A percentile compares a stretch with the other conserved stretches of the same genome.
These are phyloP conservation scores for Cichorium intybus DNA, from an alignment of 140 eudicot species.

Conservation along the genomic window DNA sequence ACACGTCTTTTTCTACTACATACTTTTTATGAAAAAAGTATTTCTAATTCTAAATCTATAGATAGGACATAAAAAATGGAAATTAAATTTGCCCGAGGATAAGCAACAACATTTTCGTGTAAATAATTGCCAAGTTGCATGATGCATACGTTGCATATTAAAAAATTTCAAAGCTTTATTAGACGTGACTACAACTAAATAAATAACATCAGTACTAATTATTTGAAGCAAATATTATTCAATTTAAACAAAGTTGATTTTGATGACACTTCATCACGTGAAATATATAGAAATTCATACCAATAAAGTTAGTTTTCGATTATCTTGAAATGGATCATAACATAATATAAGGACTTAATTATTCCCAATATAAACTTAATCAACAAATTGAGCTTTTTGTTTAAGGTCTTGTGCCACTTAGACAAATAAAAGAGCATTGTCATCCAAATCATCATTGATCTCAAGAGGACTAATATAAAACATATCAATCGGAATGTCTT, in stretches of 20 bases:
- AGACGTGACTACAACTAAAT: constrained; percentile 31
- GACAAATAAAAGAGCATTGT: too few relatives aligned
- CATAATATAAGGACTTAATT: neutral
- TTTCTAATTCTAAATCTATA: neutral
- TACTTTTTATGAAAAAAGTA: neutral
- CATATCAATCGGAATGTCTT: too few relatives aligned
- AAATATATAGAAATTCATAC: constrained; percentile 10
- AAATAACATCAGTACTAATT: neutral
- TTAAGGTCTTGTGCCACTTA: too few relatives aligned
- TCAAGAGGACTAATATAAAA: too few relatives aligned
- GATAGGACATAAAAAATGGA: neutral
- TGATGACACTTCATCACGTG: constrained; percentile 25
- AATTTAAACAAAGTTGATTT: neutral
- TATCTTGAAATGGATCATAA: neutral
- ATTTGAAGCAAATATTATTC: neutral
- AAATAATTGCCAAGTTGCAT: constrained; percentile 27
- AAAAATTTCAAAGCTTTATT: neutral
- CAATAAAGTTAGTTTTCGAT: neutral
- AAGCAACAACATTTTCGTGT: constrained; percentile 10
- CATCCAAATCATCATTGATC: too few relatives aligned
- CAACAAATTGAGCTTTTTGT: too few relatives aligned
- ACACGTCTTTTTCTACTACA: neutral
- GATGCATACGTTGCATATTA: constrained; percentile 22
- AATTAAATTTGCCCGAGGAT: neutral
- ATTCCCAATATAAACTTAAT: neutral